A percentile compares a stretch with the other conserved stretches of the same genome.
These are phyloP conservation scores for Septoria linicola DNA, from an alignment of 2,329 filamentous ascomycete species.

Conservation along the genomic window DNA sequence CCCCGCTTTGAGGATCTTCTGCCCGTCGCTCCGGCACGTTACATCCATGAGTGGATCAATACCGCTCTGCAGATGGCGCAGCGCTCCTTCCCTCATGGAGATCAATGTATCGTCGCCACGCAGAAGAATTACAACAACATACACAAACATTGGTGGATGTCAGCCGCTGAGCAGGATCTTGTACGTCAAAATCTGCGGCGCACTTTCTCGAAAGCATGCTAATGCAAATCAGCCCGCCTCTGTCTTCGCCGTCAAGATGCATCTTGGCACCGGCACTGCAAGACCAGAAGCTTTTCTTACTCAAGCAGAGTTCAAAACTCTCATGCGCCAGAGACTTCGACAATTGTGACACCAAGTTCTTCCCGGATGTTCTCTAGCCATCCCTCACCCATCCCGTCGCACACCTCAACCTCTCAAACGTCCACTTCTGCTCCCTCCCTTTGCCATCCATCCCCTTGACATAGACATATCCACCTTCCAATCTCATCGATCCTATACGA, in stretches of 20 bases:
- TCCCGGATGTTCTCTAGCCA: not conserved
- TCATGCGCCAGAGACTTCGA: not conserved
- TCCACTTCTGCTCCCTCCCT: slow-evolving; percentile 1
- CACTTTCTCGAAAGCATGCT: not conserved
- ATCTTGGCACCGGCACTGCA: not conserved
- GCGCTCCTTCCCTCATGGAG: not conserved
- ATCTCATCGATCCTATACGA: not conserved
- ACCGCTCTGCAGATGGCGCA: not conserved
- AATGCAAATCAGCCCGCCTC: not conserved
- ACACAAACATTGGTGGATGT: not conserved
- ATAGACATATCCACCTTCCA: slow-evolving; percentile 5
- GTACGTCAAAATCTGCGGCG: not conserved
- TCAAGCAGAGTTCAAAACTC: not conserved
- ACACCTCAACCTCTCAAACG: slow-evolving; percentile 1
- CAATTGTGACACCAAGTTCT: not conserved
- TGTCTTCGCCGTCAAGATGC: not conserved
- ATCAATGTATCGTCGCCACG: not conserved
- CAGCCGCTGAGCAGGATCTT: not conserved
- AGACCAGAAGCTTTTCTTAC: not conserved
- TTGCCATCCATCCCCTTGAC: slow-evolving; percentile 1
- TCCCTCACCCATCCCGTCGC: not conserved
- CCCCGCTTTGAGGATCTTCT: not conserved
- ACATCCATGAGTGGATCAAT: not conserved
- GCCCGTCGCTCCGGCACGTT: not conserved
- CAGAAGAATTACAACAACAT: not conserved